Conservation (phyloP, 176 grass and related monocot genomes). For the Carex pumila region DNA sequence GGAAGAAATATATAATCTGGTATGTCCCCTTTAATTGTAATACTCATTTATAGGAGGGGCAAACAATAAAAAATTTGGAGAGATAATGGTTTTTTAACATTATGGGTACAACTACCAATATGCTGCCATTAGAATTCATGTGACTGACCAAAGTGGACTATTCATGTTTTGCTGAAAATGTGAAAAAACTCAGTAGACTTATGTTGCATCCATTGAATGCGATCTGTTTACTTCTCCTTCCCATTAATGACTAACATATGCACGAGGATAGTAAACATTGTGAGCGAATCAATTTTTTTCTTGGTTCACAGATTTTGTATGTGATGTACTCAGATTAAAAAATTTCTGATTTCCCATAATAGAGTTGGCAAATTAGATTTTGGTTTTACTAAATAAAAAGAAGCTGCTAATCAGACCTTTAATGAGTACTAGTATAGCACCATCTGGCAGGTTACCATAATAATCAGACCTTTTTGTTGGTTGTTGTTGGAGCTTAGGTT, state of each 20-base stretch:
- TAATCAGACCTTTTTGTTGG: neutral
- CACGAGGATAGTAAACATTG: neutral
- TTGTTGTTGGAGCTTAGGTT: neutral
- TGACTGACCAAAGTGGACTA: neutral
- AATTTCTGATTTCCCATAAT: neutral
- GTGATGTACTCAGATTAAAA: neutral
- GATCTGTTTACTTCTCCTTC: neutral
- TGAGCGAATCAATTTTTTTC: neutral
- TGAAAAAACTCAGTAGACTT: neutral
- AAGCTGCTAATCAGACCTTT: neutral
- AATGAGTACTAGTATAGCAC: neutral
- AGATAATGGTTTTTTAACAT: too few relatives aligned
- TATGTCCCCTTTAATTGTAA: too few relatives aligned
- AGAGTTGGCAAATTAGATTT: neutral
- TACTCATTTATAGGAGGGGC: too few relatives aligned
- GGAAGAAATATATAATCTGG: too few relatives aligned
- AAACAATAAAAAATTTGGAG: too few relatives aligned
- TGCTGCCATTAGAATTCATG: neutral
- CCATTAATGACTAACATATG: neutral
- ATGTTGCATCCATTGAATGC: neutral
- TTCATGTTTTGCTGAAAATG: neutral
- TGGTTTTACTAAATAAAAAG: neutral
- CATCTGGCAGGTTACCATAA: neutral
- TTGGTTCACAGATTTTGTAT: neutral
- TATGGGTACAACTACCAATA: neutral